Evolutionary conservation across 768 basidiomycete genomes (phyloP), one percentile per base, ranked within the genome.

Genomic region (Mycena maculata): DNA sequence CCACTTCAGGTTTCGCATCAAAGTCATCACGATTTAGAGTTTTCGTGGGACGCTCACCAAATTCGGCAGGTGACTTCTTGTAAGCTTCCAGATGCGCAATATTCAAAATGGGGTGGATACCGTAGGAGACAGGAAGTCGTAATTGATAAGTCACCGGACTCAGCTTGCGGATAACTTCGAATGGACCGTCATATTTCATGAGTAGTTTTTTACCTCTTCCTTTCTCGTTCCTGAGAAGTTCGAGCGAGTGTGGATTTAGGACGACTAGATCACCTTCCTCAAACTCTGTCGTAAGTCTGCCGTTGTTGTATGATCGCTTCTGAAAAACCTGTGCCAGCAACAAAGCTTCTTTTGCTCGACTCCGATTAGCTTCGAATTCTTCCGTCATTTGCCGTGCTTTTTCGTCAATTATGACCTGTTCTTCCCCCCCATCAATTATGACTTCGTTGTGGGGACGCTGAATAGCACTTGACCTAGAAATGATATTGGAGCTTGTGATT

Each of bases 81-180:
- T 76, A 77, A 12, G 41, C 33, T 20, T 69, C 45, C 4, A 77
- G 66, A 44, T 77, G 75, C 15, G 55, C 52, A 12, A 74, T 69
- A 47, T 76, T 75, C 8, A 76, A 9, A 5, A 76, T 65, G 7
- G 69, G 65, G 36, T 72, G 69, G 20, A 71, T 71, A 0, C 67
- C 57, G 56, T 74, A 76, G 3, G 67, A 70, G n/a, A 64, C 53
- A 3, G 62, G 65, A 30, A 75, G 18, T 13, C 65, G 31, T 12
- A 74, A 25, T 10, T 61, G 69, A 58, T 74, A 76, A 22, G 68
- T 68, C 12, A 71, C 50, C 16, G 71, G 71, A 45, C 69, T 73
- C 4, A 78, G 39, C 33, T 65, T 72, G 52, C 71, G 54, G 31
- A 71, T 59, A 1, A 77, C 57, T 54, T 67, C 63, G 48, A 76